Evolutionary conservation across 2,329 filamentous ascomycete species (phyloP).

Genomic region (Leptosphaerulina australis): DNA sequence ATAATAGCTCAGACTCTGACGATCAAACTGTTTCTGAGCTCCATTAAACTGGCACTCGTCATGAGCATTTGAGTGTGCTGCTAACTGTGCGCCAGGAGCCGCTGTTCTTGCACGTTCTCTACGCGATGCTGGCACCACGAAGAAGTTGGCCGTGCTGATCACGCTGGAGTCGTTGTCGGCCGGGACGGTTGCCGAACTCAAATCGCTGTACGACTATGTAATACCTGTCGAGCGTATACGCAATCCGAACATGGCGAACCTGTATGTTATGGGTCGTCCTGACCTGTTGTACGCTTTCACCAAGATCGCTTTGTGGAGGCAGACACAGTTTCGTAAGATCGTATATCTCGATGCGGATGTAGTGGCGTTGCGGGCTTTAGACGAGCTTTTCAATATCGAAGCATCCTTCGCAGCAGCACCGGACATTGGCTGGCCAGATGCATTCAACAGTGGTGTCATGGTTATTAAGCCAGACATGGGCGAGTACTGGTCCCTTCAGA

Average conservation of each 20-base stretch:
- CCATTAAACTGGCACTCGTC: background rate
- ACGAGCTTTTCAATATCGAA: constrained; percentile 81
- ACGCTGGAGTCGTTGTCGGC: constrained; percentile 78
- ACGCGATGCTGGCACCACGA: constrained; percentile 84
- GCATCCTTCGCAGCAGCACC: constrained; percentile 74
- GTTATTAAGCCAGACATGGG: constrained; percentile 83
- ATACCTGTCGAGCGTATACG: constrained; percentile 81
- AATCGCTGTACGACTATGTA: constrained; percentile 85
- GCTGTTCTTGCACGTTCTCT: constrained; percentile 93
- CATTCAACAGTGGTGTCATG: constrained; percentile 99
- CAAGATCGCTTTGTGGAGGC: constrained; percentile 93
- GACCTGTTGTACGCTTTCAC: constrained; percentile 94
- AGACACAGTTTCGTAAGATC: constrained; percentile 86
- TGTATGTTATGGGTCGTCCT: constrained; percentile 87
- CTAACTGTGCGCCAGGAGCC: constrained; percentile 66
- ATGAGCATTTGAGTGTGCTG: background rate
- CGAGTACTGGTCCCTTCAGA: constrained; percentile 83
- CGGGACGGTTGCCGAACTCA: constrained; percentile 77
- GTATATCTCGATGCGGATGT: constrained; percentile 95
- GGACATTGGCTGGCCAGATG: constrained; percentile 96
- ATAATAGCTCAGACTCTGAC: background rate
- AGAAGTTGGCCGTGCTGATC: constrained; percentile 83
- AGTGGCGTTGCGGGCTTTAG: constrained; percentile 85
- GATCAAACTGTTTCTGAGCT: background rate
- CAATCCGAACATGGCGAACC: constrained; percentile 78